Evolutionary conservation across 345 rosid species (phyloP).

Genomic region (Lagerstroemia speciosa): DNA sequence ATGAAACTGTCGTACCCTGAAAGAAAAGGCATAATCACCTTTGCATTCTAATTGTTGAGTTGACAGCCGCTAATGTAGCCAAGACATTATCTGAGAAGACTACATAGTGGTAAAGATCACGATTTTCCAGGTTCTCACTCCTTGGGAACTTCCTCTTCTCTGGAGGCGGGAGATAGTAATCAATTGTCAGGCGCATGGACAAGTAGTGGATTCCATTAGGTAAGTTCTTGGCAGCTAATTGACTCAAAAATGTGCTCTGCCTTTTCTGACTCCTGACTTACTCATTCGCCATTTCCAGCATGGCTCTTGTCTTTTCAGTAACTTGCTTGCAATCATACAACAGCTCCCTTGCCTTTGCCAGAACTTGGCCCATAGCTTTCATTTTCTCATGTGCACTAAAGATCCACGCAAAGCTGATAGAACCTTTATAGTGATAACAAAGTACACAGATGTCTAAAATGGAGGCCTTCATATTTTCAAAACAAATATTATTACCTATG

Average conservation of each 20-base stretch:
- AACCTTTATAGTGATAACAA: constrained; percentile 10
- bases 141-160: constrained; percentile 87
- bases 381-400: constrained; percentile 76
- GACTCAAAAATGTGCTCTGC: constrained; percentile 97
- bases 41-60: constrained; percentile 88
- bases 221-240: constrained; percentile 93
- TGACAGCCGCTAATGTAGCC: constrained; percentile 98
- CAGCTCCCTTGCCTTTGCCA: constrained; percentile 70
- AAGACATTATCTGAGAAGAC: constrained; percentile 97
- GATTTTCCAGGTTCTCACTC: constrained; percentile 79
- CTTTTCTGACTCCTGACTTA: constrained; percentile 96
- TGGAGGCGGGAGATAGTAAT: constrained; percentile 72
- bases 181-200: constrained; percentile 93
- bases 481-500: constrained; percentile 39
- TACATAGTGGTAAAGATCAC: constrained; percentile 84
- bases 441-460: constrained; percentile 4
- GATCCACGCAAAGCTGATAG: constrained; percentile 7
- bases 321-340: constrained; percentile 90
- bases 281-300: constrained; percentile 97
- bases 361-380: constrained; percentile 81
- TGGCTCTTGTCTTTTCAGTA: constrained; percentile 91
- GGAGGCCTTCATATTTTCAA: constrained; percentile 1
- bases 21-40: constrained; percentile 36
- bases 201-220: constrained; percentile 94
- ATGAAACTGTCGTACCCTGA: not conserved